phyloP scores from a whole-genome alignment of 2,329 filamentous ascomycete genomes.

The Talaromyces islandicus region DNA sequence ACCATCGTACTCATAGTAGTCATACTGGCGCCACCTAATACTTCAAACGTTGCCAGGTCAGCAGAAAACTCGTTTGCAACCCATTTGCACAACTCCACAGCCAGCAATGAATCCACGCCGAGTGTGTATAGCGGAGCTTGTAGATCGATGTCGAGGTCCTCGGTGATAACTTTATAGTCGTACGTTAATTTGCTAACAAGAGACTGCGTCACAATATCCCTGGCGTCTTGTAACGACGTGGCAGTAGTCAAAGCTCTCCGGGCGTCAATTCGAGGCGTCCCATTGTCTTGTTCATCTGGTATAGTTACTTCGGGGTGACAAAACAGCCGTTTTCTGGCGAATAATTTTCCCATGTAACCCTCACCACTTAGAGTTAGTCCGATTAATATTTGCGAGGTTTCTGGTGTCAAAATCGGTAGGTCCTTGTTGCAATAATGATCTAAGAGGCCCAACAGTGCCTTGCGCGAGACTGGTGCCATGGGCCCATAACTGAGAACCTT shows the following conservation, averaged over 20 bases:
- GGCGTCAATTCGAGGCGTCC: background rate
- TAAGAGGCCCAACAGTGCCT: constrained; percentile 1
- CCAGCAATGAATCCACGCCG: constrained; percentile 40
- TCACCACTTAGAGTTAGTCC: background rate
- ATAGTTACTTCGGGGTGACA: background rate
- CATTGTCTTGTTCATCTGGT: background rate
- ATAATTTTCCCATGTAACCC: constrained; percentile 9
- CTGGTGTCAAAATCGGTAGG: background rate
- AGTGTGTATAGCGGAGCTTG: constrained; percentile 23
- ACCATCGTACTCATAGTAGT: background rate
- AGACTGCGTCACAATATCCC: constrained; percentile 9
- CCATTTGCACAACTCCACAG: constrained; percentile 41
- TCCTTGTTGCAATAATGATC: constrained; percentile 3
- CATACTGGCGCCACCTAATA: constrained; percentile 27
- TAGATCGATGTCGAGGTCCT: constrained; percentile 22
- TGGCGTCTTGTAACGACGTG: constrained; percentile 10
- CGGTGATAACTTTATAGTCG: constrained; percentile 14
- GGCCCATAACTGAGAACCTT: background rate
- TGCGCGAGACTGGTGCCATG: background rate
- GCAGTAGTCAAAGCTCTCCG: constrained; percentile 9
- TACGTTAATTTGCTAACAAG: constrained; percentile 11
- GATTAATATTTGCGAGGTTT: constrained; percentile 1
- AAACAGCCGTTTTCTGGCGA: constrained; percentile 7
- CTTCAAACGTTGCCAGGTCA: constrained; percentile 32
- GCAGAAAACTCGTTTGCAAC: constrained; percentile 26